phyloP scores from a whole-genome alignment of 177 flowering plant genomes.

The Telopea speciosissima region DNA sequence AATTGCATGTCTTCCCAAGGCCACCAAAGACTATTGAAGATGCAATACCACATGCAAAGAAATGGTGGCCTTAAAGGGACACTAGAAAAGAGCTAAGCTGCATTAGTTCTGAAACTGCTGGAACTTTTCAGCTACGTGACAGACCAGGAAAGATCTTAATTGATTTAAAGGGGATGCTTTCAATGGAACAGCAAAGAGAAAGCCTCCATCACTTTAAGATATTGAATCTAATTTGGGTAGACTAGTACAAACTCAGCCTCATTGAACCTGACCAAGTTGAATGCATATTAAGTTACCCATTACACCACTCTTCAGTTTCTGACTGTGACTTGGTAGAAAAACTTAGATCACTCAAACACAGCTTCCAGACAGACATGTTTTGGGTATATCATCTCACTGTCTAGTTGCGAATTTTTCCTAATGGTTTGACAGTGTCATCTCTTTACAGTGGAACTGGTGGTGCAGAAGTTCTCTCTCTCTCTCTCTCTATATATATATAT shows the following conservation, averaged over 20 bases:
- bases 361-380: constrained; percentile 77
- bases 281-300: constrained; percentile 65
- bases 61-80: constrained; percentile 96
- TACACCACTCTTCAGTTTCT: constrained; percentile 41
- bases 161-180: constrained; percentile 42
- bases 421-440: constrained; percentile 61
- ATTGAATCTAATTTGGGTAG: constrained; percentile 69
- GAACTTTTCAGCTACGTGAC: constrained; percentile 46
- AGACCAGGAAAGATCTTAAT: constrained; percentile 43
- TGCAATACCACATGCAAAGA: constrained; percentile 53
- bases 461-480: constrained; percentile 62
- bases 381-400: constrained; percentile 75
- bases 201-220: constrained; percentile 50
- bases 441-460: constrained; percentile 85
- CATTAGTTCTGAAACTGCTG: constrained; percentile 39
- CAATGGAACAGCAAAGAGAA: constrained; percentile 45
- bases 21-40: constrained; percentile 65
- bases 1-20: constrained; percentile 52
- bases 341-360: constrained; percentile 41
- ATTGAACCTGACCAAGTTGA: constrained; percentile 70
- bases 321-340: constrained; percentile 38
- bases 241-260: constrained; percentile 40
- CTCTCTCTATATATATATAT: no score
- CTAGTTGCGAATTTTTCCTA: constrained; percentile 52
- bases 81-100: constrained; percentile 60